Percentiles rank a stretch among this genome's conserved stretches.
Evolutionary conservation across 169 alveolate genomes (phyloP).

Genomic region (Cryptosporidium ubiquitum): DNA sequence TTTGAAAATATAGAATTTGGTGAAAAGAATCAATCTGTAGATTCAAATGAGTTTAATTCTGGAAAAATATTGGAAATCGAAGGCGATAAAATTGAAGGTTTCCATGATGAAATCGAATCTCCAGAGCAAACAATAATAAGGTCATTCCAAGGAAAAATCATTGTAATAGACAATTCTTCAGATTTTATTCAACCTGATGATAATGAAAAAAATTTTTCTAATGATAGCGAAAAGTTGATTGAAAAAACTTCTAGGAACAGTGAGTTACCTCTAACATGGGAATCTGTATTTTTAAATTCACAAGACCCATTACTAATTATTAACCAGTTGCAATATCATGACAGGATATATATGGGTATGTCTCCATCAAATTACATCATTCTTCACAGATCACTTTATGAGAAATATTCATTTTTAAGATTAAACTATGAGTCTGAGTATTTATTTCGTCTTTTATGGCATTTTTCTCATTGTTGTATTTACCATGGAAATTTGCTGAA

Average conservation of each 20-base stretch:
- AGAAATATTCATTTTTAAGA: constrained; percentile 63
- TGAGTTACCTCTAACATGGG: constrained; percentile 70
- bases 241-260: not conserved
- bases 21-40: not conserved
- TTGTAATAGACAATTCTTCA: not conserved
- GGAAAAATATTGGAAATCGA: not conserved
- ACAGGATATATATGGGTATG: constrained; percentile 72
- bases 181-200: not conserved
- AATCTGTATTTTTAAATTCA: constrained; percentile 60
- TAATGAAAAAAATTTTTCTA: not conserved
- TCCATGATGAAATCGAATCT: constrained; percentile 47
- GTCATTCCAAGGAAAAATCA: constrained; percentile 63
- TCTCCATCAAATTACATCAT: constrained; percentile 62
- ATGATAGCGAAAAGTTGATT: not conserved
- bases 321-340: constrained; percentile 41
- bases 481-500: constrained; percentile 51
- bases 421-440: constrained; percentile 63
- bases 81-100: not conserved
- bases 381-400: constrained; percentile 36
- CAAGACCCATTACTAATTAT: constrained; percentile 45
- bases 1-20: not conserved
- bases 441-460: constrained; percentile 56
- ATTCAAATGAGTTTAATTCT: not conserved
- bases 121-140: constrained; percentile 30
- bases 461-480: constrained; percentile 61